Conservation (phyloP, 768 basidiomycete species). For the Termitomyces sp. region DNA sequence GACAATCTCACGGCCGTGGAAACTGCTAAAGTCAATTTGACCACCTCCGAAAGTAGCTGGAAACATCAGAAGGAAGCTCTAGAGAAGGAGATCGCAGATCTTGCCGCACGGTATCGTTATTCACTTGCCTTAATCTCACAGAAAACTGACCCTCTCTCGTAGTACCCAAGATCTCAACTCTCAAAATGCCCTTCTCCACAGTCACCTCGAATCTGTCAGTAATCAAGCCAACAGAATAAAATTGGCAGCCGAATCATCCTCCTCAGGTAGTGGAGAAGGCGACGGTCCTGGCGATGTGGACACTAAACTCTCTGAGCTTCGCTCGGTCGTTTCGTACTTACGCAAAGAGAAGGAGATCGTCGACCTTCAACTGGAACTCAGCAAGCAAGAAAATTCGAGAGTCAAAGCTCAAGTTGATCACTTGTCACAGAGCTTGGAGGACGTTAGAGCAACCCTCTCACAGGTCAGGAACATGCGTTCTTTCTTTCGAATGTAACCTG, state of each 20-base stretch:
- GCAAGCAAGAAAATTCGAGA: constrained; percentile 69
- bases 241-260: constrained; percentile 56
- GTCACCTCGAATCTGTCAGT: constrained; percentile 82
- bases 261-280: constrained; percentile 35
- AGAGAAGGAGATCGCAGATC: constrained; percentile 72
- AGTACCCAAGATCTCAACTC: constrained; percentile 72
- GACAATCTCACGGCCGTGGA: constrained; percentile 62
- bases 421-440: constrained; percentile 63
- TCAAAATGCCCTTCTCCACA: constrained; percentile 76
- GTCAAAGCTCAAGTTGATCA: constrained; percentile 76
- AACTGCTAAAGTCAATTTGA: constrained; percentile 71
- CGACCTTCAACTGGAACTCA: constrained; percentile 80
- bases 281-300: constrained; percentile 51
- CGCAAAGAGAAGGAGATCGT: constrained; percentile 92
- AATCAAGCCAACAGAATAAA: constrained; percentile 80
- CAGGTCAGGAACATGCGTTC: constrained; percentile 42
- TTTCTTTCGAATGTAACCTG: not conserved
- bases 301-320: constrained; percentile 66
- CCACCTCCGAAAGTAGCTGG: constrained; percentile 76
- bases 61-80: constrained; percentile 70
- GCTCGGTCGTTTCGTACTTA: constrained; percentile 75
- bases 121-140: not conserved
- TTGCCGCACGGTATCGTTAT: constrained; percentile 58
- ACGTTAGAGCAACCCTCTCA: constrained; percentile 63
- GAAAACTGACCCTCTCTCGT: not conserved